Evolutionary conservation across 2,329 filamentous ascomycete genomes (phyloP).

Genomic region (Neopestalotiopsis sp.): DNA sequence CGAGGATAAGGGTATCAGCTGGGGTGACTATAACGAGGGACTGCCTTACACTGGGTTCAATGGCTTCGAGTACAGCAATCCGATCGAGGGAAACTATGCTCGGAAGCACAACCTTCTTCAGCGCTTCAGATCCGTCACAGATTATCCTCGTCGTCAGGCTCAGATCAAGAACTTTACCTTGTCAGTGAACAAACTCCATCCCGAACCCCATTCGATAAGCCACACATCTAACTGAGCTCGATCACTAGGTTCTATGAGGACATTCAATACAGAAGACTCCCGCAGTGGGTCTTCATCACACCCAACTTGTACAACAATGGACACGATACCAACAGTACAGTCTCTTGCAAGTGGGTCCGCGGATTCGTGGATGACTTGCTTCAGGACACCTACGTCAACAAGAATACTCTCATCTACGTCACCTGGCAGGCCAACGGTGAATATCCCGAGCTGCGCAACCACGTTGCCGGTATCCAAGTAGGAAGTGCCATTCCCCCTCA

Average conservation of each 20-base stretch:
- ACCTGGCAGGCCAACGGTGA: conserved; percentile 81
- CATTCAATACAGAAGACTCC: conserved; percentile 65
- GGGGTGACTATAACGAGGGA: conserved; percentile 78
- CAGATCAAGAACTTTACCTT: conserved; percentile 75
- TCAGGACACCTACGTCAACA: conserved; percentile 71
- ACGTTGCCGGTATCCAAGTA: conserved; percentile 71
- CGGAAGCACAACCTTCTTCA: conserved; percentile 78
- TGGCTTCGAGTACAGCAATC: conserved; percentile 67
- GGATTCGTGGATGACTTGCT: conserved; percentile 74
- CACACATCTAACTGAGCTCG: neutral
- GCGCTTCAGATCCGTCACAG: conserved; percentile 68
- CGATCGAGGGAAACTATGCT: conserved; percentile 73
- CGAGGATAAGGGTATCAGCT: conserved; percentile 66
- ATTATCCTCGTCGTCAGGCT: conserved; percentile 61
- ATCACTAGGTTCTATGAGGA: conserved; percentile 65
- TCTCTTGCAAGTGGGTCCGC: conserved; percentile 71
- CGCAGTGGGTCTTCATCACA: conserved; percentile 74
- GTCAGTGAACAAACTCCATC: neutral
- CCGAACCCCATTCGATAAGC: too few relatives aligned
- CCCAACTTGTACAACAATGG: conserved; percentile 79
- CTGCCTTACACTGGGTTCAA: conserved; percentile 77
- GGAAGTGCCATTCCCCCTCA: conserved; percentile 71
- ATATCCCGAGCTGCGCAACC: conserved; percentile 66
- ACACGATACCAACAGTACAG: conserved; percentile 74
- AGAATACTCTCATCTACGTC: conserved; percentile 75